Evolutionary conservation across 768 basidiomycete genomes (phyloP), one percentile per base, ranked within the genome.

Genomic region (Phlebiopsis flavidoalba): DNA sequence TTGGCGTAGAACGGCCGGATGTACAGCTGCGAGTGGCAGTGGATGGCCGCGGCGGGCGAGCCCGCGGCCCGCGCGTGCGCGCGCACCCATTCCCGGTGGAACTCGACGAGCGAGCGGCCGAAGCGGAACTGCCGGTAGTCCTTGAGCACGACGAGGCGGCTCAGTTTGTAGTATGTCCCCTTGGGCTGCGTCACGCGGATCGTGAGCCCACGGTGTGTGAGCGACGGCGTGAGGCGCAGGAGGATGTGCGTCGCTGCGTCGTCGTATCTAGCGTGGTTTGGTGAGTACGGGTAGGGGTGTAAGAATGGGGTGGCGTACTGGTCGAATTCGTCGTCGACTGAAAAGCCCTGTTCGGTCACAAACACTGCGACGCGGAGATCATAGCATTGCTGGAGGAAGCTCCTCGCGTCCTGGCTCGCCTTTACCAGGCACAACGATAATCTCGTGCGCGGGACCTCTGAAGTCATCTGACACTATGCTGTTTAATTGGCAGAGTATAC

Each of bases 1-100:
- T 81, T 89, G 70, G 81, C 78, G 71, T 94, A 94, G 73, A 93
- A 93, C 7, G 75, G 79, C 68, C 82, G 86, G 58, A 82, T 88
- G 49, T 78, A 80, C 21, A 93, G 74, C 72, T 93, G 91, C 10
- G 91, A 89, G 72, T 93, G 88, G 55, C 73, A 74, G 60, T 71
- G 75, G 52, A 71, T 66, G 48, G 65, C 67, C 59, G 64, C 56
- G 59, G 64, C 64, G 65, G 66, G 58, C 51, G 58, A 55, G 59
- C 65, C 70, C 36, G 64, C 57, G 21, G 61, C 54, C 62, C 62
- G 65, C 31, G 79, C 81, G 65, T 87, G 78, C 55, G 73, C 68
- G 60, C 70, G 71, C 60, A 81, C 79, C 83, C 84, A 89, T 40
- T 77, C 73, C 66, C 91, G 87, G 61, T 91, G 70, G 3, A 78